A percentile compares a stretch with the other conserved stretches of the same genome.
Conservation (phyloP, 306 rosid species). For the Cajanus cajan region DNA sequence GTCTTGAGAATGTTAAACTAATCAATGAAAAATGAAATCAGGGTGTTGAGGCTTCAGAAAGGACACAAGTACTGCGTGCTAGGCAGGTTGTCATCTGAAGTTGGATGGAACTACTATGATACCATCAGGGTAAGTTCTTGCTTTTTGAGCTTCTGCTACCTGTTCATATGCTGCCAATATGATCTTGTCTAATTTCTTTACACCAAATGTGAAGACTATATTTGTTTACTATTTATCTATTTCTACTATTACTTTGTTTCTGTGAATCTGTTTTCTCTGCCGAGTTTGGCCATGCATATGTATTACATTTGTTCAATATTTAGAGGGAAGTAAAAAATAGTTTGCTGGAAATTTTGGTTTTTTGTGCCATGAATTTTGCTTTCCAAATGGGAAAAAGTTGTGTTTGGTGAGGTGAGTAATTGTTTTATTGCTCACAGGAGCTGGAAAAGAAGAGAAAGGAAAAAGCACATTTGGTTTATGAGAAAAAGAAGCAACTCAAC, state of each 20-base stretch:
- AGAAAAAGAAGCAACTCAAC: slow-evolving; percentile 72
- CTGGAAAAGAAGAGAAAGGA: slow-evolving; percentile 85
- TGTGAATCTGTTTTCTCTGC: not conserved
- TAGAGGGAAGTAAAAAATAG: slow-evolving; percentile 3
- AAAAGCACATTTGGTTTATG: slow-evolving; percentile 52
- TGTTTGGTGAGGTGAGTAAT: not conserved
- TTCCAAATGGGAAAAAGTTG: not conserved
- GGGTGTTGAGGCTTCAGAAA: too few relatives aligned
- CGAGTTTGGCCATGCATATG: too few relatives aligned
- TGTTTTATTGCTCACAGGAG: slow-evolving; percentile 37
- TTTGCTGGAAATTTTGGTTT: not conserved
- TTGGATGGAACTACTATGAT: slow-evolving; percentile 72
- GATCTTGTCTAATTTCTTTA: not conserved
- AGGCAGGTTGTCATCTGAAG: slow-evolving; percentile 61
- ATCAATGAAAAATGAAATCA: too few relatives aligned
- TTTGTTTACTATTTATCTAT: too few relatives aligned
- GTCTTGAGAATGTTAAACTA: too few relatives aligned
- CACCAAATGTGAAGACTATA: slow-evolving; percentile 36
- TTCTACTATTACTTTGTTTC: not conserved
- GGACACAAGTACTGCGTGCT: slow-evolving; percentile 58
- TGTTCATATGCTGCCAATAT: not conserved
- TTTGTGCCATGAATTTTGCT: too few relatives aligned
- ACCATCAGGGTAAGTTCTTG: too few relatives aligned
- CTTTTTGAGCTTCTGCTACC: too few relatives aligned
- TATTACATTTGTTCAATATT: too few relatives aligned